Conservation (phyloP, 176 grass and related monocot species). For the Elymus sibiricus region DNA sequence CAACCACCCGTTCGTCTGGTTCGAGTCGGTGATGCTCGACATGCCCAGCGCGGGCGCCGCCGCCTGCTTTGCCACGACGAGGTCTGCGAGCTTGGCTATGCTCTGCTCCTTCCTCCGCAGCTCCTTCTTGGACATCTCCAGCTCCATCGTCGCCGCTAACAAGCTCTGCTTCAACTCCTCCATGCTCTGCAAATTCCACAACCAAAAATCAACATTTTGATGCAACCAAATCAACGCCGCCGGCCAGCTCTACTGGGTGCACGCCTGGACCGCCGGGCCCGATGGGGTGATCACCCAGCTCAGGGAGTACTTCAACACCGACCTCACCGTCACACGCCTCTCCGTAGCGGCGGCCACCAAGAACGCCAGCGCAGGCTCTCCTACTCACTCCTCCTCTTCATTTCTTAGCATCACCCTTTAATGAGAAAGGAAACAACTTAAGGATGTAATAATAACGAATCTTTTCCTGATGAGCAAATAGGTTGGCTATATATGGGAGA, state of each 20-base stretch:
- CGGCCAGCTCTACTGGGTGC: slow-evolving; percentile 59
- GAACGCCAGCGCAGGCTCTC: neutral
- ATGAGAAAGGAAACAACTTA: too few relatives aligned
- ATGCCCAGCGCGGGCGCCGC: too few relatives aligned
- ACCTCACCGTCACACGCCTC: slow-evolving; percentile 71
- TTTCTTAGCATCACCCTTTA: too few relatives aligned
- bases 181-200: slow-evolving; percentile 38
- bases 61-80: neutral
- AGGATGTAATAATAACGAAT: too few relatives aligned
- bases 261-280: slow-evolving; percentile 76
- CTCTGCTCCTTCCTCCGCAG: slow-evolving; percentile 57
- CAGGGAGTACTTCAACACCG: slow-evolving; percentile 86
- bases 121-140: slow-evolving; percentile 63
- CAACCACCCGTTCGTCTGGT: too few relatives aligned
- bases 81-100: slow-evolving; percentile 52
- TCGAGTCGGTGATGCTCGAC: too few relatives aligned
- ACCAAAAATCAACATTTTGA: neutral
- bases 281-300: slow-evolving; percentile 82
- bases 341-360: slow-evolving; percentile 16
- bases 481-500: too few relatives aligned
- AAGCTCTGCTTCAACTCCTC: slow-evolving; percentile 76
- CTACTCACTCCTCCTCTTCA: neutral
- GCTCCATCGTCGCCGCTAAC: slow-evolving; percentile 42
- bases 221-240: neutral
- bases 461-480: too few relatives aligned